Base-by-base conservation (phyloP, 768 basidiomycete species). In the Amyloporia xantha region DNA sequence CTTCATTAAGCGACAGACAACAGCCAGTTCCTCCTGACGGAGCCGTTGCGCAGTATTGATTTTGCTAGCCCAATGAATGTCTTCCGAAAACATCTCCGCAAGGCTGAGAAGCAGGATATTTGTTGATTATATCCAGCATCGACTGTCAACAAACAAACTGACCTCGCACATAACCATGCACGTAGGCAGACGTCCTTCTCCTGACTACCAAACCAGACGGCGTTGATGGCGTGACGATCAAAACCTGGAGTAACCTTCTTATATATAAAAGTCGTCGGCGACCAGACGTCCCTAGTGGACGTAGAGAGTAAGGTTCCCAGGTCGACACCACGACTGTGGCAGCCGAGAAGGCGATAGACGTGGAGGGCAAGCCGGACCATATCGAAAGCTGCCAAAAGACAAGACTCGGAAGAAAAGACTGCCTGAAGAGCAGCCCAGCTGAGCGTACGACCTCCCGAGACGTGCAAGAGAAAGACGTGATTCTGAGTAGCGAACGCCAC, bases 131-230 rank as follows among this genome's bases (percentile, higher is more conserved):
- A n/a, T n/a, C n/a, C n/a, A n/a, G n/a, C n/a, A n/a, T n/a, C n/a
- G n/a, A n/a, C n/a, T n/a, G n/a, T n/a, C n/a, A n/a, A n/a, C n/a
- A n/a, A n/a, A n/a, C n/a, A n/a, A n/a, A 57, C 60, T 41, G 41
- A 66, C 71, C 60, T 60, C n/a, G 62, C 68, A 20, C 68, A 65
- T 6, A 73, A 50, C 70, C 71, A 72, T 5, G 71, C 70, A 41
- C 68, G 66, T 35, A 71, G 58, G 49, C 64, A 68, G 15, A 69
- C 30, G 36, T 69, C 59, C 2, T 49, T 50, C 15, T 56, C 51
- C 17, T 49, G 40, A 33, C 61, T 54, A 4, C 54, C 59, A 20
- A 56, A 57, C 72, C 72, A 71, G 24, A 71, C 25, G 11, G 46
- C 45, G 46, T 65, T 46, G 6, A 71, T 54, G 21, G 35, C 25